Percentiles rank a stretch among this genome's conserved stretches.
Conservation (phyloP, 306 rosid species). For the Alnus rubra region DNA sequence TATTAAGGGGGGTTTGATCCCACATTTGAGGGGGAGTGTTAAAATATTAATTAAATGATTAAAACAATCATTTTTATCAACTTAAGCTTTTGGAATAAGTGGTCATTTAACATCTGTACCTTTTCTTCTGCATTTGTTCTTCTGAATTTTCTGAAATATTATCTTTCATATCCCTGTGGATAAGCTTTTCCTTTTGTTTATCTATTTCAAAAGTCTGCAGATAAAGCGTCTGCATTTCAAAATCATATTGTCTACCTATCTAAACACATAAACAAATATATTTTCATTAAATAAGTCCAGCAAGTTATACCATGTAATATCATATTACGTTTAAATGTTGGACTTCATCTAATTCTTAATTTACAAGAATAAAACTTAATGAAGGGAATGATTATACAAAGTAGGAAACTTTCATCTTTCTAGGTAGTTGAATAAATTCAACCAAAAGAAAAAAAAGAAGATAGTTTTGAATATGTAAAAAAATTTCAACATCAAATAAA, state of each 20-base stretch:
- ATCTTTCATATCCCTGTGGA: background rate
- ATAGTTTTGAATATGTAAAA: background rate
- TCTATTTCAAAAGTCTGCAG: background rate
- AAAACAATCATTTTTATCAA: no score
- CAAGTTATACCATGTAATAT: background rate
- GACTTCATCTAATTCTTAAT: background rate
- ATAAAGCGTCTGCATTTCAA: background rate
- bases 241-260: background rate
- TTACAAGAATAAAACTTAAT: background rate
- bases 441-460: background rate
- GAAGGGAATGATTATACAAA: background rate
- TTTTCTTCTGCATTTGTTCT: no score
- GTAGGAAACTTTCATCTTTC: background rate
- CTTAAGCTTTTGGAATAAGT: no score
- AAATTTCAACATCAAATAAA: background rate
- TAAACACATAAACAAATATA: background rate
- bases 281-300: background rate
- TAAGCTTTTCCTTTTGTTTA: background rate
- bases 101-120: no score
- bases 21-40: no score
- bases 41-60: no score
- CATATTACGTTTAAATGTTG: background rate
- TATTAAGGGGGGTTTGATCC: no score
- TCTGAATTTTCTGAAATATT: no score
- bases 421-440: background rate